Base-by-base conservation (phyloP, 2,329 filamentous ascomycete species). In the Penicillium rolfsii region DNA sequence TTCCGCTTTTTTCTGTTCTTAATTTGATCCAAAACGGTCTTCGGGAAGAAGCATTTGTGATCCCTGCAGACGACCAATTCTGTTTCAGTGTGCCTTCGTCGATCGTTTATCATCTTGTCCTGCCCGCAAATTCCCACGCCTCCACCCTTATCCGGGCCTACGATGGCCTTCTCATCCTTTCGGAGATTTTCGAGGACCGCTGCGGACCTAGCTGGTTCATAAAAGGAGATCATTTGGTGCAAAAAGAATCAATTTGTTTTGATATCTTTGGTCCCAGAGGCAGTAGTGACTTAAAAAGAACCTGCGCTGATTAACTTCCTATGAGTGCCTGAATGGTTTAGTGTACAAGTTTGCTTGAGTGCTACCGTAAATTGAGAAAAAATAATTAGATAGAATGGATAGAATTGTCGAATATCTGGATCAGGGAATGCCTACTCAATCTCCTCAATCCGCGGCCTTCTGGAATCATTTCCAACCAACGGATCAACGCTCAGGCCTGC, bases 381-480 rank as follows among this genome's bases (percentile, higher is more conserved):
- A 22, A 22, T 22, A 22, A 22, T 22, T 30, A 6, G 45, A 28
- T 16, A 49, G 45, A 49, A n/a, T 48, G 19, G 43, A 49, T 28
- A 48, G 43, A 30, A 49, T 48, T 6, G 7, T 28, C 24, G 24
- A 28, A 35, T 35, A n/a, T 14, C n/a, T 33, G 22, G 11, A 28
- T 12, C 19, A 46, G 43, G 28, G n/a, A 6, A 50, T 50, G 16
- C 28, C 61, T 61, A 79, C 60, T 80, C 78, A 64, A 80, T 78
- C 65, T 80, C 78, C 57, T 80, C 76, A 55, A 80, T 80, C 26
- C 71, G 70, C 1, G 76, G 76, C 24, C 67, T 61, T 22, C 62
- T 55, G 26, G 41, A 58, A n/a, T 55, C 61, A 52, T 55, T 60
- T 28, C 50, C 68, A 66, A 70, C 64, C 57, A 75, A 57, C 12